These are phyloP conservation scores for Xylaria castorea DNA, from an alignment of 495 filamentous ascomycete species.

Conservation along the genomic window DNA sequence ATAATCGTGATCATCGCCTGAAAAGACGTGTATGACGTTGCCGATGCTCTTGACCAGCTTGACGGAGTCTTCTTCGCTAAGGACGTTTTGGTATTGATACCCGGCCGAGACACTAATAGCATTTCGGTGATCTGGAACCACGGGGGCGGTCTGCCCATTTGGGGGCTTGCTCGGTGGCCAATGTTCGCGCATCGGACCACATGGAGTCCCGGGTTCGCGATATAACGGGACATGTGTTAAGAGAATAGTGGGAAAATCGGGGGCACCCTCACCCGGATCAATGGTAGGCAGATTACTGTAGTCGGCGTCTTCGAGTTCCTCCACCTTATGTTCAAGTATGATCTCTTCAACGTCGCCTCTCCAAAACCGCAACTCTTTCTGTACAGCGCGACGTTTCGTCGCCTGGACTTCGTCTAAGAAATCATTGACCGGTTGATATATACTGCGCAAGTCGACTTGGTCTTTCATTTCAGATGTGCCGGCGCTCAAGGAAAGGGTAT, in stretches of 20 bases:
- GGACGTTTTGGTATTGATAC: slow-evolving; percentile 97
- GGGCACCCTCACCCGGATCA: slow-evolving; percentile 46
- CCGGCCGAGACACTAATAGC: slow-evolving; percentile 76
- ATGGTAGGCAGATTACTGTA: slow-evolving; percentile 47
- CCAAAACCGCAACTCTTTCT: slow-evolving; percentile 60
- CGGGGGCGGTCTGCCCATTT: slow-evolving; percentile 58
- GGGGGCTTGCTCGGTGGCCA: slow-evolving; percentile 72
- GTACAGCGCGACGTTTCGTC: slow-evolving; percentile 59
- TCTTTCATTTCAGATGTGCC: slow-evolving; percentile 48
- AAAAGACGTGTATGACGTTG: slow-evolving; percentile 81
- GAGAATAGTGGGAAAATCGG: slow-evolving; percentile 80
- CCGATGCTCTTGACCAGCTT: slow-evolving; percentile 75
- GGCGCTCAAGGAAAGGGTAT: slow-evolving; percentile 85
- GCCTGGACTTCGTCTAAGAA: slow-evolving; percentile 72
- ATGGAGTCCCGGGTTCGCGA: slow-evolving; percentile 79
- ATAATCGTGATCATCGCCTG: slow-evolving; percentile 98
- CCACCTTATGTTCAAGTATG: slow-evolving; percentile 59
- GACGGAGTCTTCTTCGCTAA: slow-evolving; percentile 73
- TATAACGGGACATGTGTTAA: slow-evolving; percentile 92
- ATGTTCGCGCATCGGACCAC: slow-evolving; percentile 86
- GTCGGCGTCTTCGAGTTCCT: slow-evolving; percentile 53
- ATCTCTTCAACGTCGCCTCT: slow-evolving; percentile 56
- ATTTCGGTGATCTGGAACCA: slow-evolving; percentile 75
- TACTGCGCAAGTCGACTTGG: slow-evolving; percentile 56
- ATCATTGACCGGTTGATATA: slow-evolving; percentile 77